These are phyloP conservation scores for Chrysosporium queenslandicum DNA, from an alignment of 2,329 filamentous ascomycete genomes.

Conservation along the genomic window DNA sequence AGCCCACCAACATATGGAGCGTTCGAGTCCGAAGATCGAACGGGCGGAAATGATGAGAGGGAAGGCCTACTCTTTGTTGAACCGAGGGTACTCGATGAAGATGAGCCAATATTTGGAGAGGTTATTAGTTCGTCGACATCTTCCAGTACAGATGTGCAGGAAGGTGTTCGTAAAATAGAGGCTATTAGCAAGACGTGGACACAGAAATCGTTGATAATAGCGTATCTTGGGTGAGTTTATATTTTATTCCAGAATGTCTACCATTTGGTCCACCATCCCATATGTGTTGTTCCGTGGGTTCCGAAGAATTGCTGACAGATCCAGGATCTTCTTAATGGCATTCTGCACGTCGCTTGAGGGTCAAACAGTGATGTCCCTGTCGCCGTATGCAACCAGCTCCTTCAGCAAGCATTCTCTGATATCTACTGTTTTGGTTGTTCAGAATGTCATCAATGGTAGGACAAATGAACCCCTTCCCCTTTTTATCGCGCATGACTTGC, in stretches of 20 bases:
- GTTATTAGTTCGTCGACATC: constrained; percentile 11
- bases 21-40: constrained; percentile 15
- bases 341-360: constrained; percentile 58
- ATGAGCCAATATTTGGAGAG: constrained; percentile 10
- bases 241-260: background rate
- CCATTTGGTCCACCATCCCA: background rate
- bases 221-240: constrained; percentile 8
- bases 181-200: constrained; percentile 46
- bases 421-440: constrained; percentile 54
- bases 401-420: constrained; percentile 56
- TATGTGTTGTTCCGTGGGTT: background rate
- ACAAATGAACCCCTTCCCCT: background rate
- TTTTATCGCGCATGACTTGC: constrained; percentile 28
- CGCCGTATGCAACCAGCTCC: constrained; percentile 55
- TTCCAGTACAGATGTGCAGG: constrained; percentile 28
- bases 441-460: constrained; percentile 54
- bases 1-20: constrained; percentile 15
- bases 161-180: constrained; percentile 44
- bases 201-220: constrained; percentile 35
- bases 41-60: constrained; percentile 12
- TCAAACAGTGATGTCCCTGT: constrained; percentile 52
- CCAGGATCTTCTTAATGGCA: constrained; percentile 51
- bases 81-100: constrained; percentile 6
- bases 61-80: constrained; percentile 15
- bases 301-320: background rate